These are phyloP conservation scores for Fraxinus americana DNA, from an alignment of 257 asterid genomes.

Conservation along the genomic window DNA sequence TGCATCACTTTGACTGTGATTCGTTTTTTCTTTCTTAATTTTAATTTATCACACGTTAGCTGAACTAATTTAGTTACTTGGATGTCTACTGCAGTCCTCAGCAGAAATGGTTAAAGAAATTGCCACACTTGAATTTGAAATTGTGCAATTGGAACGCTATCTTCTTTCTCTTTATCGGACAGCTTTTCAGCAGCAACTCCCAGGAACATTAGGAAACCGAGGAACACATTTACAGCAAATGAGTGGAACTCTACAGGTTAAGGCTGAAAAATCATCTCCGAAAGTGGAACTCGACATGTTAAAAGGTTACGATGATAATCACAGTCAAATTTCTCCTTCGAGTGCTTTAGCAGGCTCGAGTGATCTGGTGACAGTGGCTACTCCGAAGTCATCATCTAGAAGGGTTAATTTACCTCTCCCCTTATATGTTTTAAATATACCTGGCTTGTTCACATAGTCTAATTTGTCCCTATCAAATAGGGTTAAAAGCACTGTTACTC, in stretches of 20 bases:
- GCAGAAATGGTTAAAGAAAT: constrained; percentile 73
- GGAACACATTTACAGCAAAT: constrained; percentile 25
- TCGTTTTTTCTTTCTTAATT: background rate
- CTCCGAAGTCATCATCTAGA: constrained; percentile 46
- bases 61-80: constrained; percentile 16
- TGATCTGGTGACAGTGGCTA: constrained; percentile 36
- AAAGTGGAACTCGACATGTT: constrained; percentile 20
- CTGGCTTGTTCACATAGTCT: background rate
- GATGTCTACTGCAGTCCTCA: constrained; percentile 54
- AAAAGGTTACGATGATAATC: constrained; percentile 27
- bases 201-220: constrained; percentile 30
- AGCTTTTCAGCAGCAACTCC: constrained; percentile 55
- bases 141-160: constrained; percentile 63
- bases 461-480: background rate
- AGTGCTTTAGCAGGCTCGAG: constrained; percentile 45
- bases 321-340: constrained; percentile 42
- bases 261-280: constrained; percentile 32
- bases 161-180: constrained; percentile 78
- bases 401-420: constrained; percentile 44
- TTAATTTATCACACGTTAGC: background rate
- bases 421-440: background rate
- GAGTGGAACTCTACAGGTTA: constrained; percentile 31
- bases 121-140: constrained; percentile 67
- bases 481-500: background rate
- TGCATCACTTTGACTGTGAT: background rate